A percentile compares a stretch with the other conserved stretches of the same genome.
Conservation (phyloP, 106 monocot species). For the Alisma plantagoaquatica region DNA sequence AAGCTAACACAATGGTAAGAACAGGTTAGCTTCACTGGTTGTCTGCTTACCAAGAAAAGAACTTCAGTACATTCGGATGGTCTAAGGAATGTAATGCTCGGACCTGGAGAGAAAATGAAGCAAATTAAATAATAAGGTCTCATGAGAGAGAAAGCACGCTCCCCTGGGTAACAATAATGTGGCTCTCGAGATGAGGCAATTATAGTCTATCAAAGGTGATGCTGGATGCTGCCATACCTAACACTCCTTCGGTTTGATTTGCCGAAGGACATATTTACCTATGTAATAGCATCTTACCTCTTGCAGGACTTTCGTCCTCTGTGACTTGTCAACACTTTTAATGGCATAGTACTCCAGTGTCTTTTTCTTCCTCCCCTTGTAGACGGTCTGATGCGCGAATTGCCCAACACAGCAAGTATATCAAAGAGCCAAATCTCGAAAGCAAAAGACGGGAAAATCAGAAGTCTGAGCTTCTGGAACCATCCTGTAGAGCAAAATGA, state of each 20-base stretch:
- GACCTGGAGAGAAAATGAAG: conserved; percentile 36
- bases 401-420: background rate
- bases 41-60: conserved; percentile 82
- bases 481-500: background rate
- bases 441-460: background rate
- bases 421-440: conserved; percentile 3
- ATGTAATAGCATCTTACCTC: conserved; percentile 40
- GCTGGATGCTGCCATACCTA: background rate
- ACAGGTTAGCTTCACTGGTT: too few relatives aligned
- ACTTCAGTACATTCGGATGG: conserved; percentile 80
- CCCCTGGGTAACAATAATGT: too few relatives aligned
- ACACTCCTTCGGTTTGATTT: background rate
- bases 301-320: conserved; percentile 81
- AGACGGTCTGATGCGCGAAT: conserved; percentile 38
- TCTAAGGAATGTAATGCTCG: conserved; percentile 68
- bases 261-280: background rate
- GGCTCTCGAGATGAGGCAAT: too few relatives aligned
- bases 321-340: conserved; percentile 97
- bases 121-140: background rate
- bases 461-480: too few relatives aligned
- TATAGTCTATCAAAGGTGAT: background rate
- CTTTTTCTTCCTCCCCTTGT: conserved; percentile 97
- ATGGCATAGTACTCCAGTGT: conserved; percentile 90
- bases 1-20: too few relatives aligned
- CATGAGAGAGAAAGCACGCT: too few relatives aligned